phyloP scores from a whole-genome alignment of 352 stramenopile species.

The Phytopythium boreale region DNA sequence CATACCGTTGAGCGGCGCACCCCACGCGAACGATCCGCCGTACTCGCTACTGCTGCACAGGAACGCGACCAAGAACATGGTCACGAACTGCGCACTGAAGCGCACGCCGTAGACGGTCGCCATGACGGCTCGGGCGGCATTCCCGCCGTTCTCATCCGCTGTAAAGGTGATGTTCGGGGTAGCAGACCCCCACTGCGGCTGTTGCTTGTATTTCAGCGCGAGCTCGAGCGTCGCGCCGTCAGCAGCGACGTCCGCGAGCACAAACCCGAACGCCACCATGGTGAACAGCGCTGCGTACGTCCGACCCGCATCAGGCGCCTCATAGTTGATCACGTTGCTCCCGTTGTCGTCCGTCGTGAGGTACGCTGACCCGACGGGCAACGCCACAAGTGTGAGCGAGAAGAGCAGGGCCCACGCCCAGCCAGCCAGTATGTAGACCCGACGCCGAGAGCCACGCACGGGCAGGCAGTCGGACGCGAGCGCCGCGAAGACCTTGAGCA shows the following conservation, averaged over 20 bases:
- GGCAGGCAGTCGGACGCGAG: slow-evolving; percentile 50
- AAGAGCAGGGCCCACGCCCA: slow-evolving; percentile 50
- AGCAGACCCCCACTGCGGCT: not conserved
- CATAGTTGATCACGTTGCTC: slow-evolving; percentile 28
- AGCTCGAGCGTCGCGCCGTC: slow-evolving; percentile 51
- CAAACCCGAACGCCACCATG: slow-evolving; percentile 42
- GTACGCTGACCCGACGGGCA: slow-evolving; percentile 38
- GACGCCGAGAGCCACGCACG: slow-evolving; percentile 36
- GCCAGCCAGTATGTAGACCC: slow-evolving; percentile 47
- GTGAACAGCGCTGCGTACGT: slow-evolving; percentile 56
- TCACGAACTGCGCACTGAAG: slow-evolving; percentile 33
- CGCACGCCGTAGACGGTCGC: slow-evolving; percentile 34
- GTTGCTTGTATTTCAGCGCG: slow-evolving; percentile 15
- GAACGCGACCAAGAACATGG: slow-evolving; percentile 42
- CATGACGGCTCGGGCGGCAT: slow-evolving; percentile 19
- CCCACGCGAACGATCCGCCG: slow-evolving; percentile 50
- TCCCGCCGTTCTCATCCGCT: not conserved
- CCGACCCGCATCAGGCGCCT: slow-evolving; percentile 25
- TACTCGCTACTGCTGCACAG: slow-evolving; percentile 55
- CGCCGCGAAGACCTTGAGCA: slow-evolving; percentile 50
- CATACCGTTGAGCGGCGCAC: slow-evolving; percentile 40
- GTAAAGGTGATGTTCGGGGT: not conserved
- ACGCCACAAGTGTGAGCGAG: slow-evolving; percentile 31
- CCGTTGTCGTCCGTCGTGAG: slow-evolving; percentile 14
- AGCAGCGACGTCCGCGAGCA: slow-evolving; percentile 38